phyloP scores from a whole-genome alignment of 2,329 filamentous ascomycete species.

The Pseudogymnoascus destructans region DNA sequence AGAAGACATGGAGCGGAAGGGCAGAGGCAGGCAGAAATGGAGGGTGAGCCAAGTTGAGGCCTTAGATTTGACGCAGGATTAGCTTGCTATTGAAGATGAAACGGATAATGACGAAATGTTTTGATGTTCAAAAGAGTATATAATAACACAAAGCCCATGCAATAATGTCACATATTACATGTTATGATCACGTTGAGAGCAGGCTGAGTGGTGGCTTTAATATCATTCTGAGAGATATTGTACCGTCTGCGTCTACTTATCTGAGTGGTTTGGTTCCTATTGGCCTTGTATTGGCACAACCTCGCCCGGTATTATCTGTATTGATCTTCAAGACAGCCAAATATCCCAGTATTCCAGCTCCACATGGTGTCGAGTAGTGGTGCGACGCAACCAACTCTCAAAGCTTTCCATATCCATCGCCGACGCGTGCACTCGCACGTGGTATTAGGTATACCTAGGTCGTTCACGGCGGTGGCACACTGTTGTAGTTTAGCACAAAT shows the following conservation, averaged over 20 bases:
- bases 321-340: constrained; percentile 1
- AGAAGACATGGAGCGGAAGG: background rate
- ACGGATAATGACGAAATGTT: background rate
- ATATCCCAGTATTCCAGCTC: background rate
- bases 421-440: background rate
- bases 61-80: constrained; percentile 18
- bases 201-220: background rate
- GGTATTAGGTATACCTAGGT: background rate
- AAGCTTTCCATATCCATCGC: background rate
- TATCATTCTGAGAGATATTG: constrained; percentile 2
- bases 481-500: constrained; percentile 4
- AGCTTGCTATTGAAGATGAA: background rate
- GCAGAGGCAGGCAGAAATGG: constrained; percentile 12
- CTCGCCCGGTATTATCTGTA: background rate
- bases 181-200: background rate
- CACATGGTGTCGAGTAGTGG: background rate
- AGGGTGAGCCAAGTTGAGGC: constrained; percentile 20
- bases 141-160: background rate
- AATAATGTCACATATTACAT: background rate
- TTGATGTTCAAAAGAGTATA: background rate
- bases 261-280: constrained; percentile 2
- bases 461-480: constrained; percentile 8
- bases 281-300: constrained; percentile 5
- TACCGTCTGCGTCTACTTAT: background rate
- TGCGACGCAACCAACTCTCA: constrained; percentile 1